Conservation (phyloP, 2,329 filamentous ascomycete species). For the Exophiala calicioides region DNA sequence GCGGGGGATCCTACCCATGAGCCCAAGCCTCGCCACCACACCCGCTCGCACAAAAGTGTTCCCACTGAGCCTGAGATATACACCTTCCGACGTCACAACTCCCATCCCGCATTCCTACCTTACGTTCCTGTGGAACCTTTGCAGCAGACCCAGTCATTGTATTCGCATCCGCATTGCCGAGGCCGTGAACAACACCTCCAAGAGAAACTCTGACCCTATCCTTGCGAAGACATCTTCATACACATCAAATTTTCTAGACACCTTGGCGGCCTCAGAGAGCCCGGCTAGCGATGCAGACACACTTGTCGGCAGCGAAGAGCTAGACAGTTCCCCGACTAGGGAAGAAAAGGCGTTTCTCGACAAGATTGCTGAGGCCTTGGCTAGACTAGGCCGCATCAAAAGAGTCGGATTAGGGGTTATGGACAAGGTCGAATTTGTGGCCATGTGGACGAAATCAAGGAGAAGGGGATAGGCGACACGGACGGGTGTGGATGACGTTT, state of each 20-base stretch:
- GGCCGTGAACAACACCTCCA: slow-evolving; percentile 50
- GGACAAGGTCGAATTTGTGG: slow-evolving; percentile 81
- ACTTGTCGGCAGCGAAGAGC: slow-evolving; percentile 33
- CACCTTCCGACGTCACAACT: slow-evolving; percentile 84
- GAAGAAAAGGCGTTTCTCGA: slow-evolving; percentile 74
- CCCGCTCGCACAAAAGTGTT: slow-evolving; percentile 74
- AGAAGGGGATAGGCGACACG: slow-evolving; percentile 30
- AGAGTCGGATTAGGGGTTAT: slow-evolving; percentile 78
- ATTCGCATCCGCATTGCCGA: slow-evolving; percentile 90
- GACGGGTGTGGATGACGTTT: neutral
- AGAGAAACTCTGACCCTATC: slow-evolving; percentile 4
- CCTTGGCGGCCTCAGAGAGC: slow-evolving; percentile 44
- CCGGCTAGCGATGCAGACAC: slow-evolving; percentile 30
- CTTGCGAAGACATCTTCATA: slow-evolving; percentile 37
- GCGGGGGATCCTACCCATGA: slow-evolving; percentile 81
- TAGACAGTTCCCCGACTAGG: slow-evolving; percentile 37
- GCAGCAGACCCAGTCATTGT: slow-evolving; percentile 81
- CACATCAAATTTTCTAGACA: slow-evolving; percentile 50
- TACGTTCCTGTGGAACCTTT: slow-evolving; percentile 79
- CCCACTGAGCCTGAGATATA: slow-evolving; percentile 86
- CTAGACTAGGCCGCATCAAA: slow-evolving; percentile 84
- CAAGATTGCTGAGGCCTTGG: slow-evolving; percentile 78
- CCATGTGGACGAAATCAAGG: slow-evolving; percentile 61
- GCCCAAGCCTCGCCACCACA: slow-evolving; percentile 70
- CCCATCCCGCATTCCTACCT: slow-evolving; percentile 75